Base-by-base conservation (phyloP, 257 asterid genomes). In the Rauvolfia tetraphylla region DNA sequence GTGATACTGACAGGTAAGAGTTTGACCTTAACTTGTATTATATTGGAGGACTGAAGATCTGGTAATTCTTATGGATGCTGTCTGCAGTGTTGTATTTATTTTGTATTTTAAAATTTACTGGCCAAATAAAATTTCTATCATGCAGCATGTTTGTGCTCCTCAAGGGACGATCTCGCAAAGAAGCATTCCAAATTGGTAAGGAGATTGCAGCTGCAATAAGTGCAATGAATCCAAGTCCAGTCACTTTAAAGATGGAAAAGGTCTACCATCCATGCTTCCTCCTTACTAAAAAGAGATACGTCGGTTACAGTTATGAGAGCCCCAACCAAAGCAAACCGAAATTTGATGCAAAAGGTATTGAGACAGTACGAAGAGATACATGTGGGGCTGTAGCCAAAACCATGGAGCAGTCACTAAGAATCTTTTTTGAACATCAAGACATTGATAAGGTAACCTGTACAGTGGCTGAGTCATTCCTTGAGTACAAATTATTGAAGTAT, bases 281-380 rank as follows among this genome's bases (percentile, higher is more conserved):
- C 81, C 96, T 95, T 72, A 92, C 98, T 72, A 95, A 95, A 88
- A 95, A 95, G 84, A 90, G 98, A 61, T 94, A 94, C 76, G 98
- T 92, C 82, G 98, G 98, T 72, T 94, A 94, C 75, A 94, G 98
- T 83, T 94, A 88, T 34, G 98, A 94, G 88, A 92, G 84, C 81
- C 88, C 93, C 66, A 92, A 84, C 63, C 98, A 94, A 86, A 84
- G 77, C 80, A 85, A 83, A 73, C 97, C 98, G 44, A 84, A 74
- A 72, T 94, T 94, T 84, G 98, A 94, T 85, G 98, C 98, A 66
- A 94, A 94, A 88, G 98, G 98, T 53, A 92, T 90, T 68, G 98
- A 94, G 90, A 94, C 98, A 12, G 91, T 94, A 63, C 89, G 98
- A 58, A 89, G 98, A 81, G 98, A 94, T 84, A 89, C 97, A n/a